Evolutionary conservation across 1,139 yeast species (phyloP), one percentile per base, ranked within the genome.

Genomic region (Blastobotrys aristatus): DNA sequence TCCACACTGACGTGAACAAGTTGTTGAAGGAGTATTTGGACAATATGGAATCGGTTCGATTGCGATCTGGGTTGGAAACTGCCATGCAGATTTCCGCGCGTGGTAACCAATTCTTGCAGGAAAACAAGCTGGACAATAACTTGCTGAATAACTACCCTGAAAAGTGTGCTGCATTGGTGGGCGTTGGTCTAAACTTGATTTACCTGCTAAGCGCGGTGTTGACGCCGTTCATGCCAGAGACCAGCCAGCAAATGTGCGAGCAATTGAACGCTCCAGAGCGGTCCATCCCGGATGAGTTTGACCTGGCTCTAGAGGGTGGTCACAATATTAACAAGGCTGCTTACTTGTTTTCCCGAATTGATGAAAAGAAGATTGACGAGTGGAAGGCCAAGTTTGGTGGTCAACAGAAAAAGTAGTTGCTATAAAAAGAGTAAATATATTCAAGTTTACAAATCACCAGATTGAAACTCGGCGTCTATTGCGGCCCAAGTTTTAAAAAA

Each of bases 61-160:
- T 88, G 63, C 84, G 97, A 69, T 83, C 79, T 62, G 97, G 96
- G 64, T 75, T 92, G 56, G 97, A 90, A 67, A 68, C 81, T 40
- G 95, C 96, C 53, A 88, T 92, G 97, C 77, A 86, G 36, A 73
- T 94, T 50, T 85, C 96, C 50, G 80, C 96, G 26, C 81, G 96
- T 62, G 98, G 98, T 68, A 92, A 92, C 69, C 85, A 76, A 67
- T 94, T 90, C 74, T 76, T 92, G 66, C 99, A 92, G 72, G 97
- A 90, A 48, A 89, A 90, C 73, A 90, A 89, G 70, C 77, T 92
- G 61, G 97, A 90, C 69, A 92, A 92, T 74, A 75, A 86, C 24
- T 75, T 90, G 58, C 87, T 82, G 67, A 79, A 80, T 50, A 80
- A 87, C 62, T 67, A 69, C 46, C 96, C 97, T 32, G 86, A 76